Evolutionary conservation across 2,329 filamentous ascomycete species (phyloP), one percentile per base, ranked within the genome.

Genomic region (Sporothrix pallida): DNA sequence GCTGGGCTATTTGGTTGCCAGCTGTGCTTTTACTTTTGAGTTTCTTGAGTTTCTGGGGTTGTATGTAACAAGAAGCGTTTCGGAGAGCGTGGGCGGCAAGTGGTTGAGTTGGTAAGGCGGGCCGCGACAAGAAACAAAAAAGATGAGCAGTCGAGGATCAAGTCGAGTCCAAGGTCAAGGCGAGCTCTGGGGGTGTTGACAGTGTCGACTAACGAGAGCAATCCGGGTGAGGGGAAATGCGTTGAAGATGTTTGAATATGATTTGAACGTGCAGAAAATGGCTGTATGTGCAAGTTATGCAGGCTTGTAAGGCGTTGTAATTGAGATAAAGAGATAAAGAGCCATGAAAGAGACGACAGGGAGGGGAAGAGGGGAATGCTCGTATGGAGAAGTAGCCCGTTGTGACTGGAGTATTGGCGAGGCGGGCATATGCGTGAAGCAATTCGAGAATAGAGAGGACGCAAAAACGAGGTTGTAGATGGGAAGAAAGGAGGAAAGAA

Each of bases 11-110:
- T 44, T 31, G 23, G 50, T 58, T 68, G 50, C 48, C 26, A 56
- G 62, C 37, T 26, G 20, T 20, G 52, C 58, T 31, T 52, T 68
- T 68, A 23, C 31, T 37, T 37, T 37, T 6, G 31, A 37, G 31
- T 48, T 52, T 42, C 60, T 52, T 62, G 65, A 15, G 63, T 65
- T 67, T 20, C 58, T 56, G 75, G 74, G 80, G 78, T 81, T 84
- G 83, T 83, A 82, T 84, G 83, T 83, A 82, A 84, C 83, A 83
- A 80, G 79, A 81, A 79, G 79, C 81, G 83, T 84, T 84, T 83
- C 82, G 82, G 83, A 81, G 78, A 77, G 77, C 76, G 79, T 74
- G 70, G 75, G 79, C 75, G 78, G 62, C 56, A 71, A 71, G 54
- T 65, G 70, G 72, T 73, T 73, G 13, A 37, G n/a, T 12, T 52